Evolutionary conservation across 169 alveolate genomes (phyloP), one percentile per base, ranked within the genome.

Genomic region (Eimeria maxima): DNA sequence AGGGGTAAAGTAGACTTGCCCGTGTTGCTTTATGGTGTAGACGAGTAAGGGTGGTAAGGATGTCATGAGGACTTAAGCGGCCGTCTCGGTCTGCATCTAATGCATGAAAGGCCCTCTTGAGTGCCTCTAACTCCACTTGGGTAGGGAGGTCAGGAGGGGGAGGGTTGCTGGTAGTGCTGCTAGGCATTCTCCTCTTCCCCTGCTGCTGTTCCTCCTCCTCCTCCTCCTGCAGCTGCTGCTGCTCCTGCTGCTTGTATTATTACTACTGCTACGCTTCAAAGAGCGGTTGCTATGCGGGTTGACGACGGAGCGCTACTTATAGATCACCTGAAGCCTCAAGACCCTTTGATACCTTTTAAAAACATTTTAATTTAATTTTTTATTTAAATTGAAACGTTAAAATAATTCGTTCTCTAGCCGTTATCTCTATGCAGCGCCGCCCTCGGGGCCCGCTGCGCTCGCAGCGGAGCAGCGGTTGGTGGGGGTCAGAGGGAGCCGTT

Each of bases 111-210:
- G 96, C 97, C 69, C 97, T 60, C 50, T 80, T 86, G 33, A 97
- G 95, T 4, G 97, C 97, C 47, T 97, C 97, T 55, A 86, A 83
- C 95, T 97, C 97, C 45, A 95, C 97, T 33, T 88, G 96, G 11
- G 95, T 80, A 22, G 96, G 96, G 71, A 74, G 88, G 60, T 90
- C 94, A 3, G 86, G 87, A 5, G 38, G 53, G 53, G 92, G 60
- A 45, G 50, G 92, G 92, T 57, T 83, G 92, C 57, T 83, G 90
- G 22, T 83, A 71, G 22, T 55, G 71, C 76, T 50, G 74, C 47
- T 55, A 29, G 89, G 67, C 89, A 80, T 80, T 80, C 63, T 80
- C 44, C 76, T 14, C 60, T n/a, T 13, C 76, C 27, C 44, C 76
- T 5, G 74, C 74, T 65, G 76, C 44, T 65, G 76, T 42, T 65